Evolutionary conservation across 164 flowering plant species (phyloP).

Genomic region (Chimonanthus salicifolius): DNA sequence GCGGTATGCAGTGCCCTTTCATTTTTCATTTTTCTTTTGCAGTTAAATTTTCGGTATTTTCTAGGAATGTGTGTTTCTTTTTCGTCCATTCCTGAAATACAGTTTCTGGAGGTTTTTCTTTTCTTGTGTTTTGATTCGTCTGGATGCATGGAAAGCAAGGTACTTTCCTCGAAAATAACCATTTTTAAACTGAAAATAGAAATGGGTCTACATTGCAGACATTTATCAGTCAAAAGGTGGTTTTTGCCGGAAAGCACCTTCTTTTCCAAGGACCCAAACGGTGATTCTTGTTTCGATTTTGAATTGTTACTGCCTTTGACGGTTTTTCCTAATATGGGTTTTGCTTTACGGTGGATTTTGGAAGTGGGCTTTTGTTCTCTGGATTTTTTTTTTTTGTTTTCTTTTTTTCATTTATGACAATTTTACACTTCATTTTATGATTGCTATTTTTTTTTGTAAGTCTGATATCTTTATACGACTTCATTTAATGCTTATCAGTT

Average conservation of each 20-base stretch:
- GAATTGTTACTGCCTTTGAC: not conserved
- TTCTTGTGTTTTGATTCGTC: not conserved
- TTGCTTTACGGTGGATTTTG: not conserved
- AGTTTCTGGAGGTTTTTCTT: not conserved
- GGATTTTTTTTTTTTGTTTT: not conserved
- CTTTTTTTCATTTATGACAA: not conserved
- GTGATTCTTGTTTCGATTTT: not conserved
- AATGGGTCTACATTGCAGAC: no score
- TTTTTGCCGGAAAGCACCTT: no score
- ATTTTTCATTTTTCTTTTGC: no score
- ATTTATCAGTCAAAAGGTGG: no score
- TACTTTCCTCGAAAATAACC: not conserved
- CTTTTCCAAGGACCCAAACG: not conserved
- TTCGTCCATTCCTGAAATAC: not conserved
- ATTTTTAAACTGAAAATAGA: no score
- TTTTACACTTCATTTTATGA: not conserved
- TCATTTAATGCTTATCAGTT: not conserved
- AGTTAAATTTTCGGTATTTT: not conserved
- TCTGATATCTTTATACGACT: not conserved
- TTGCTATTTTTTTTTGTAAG: not conserved
- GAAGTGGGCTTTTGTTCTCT: not conserved
- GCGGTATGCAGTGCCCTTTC: constrained; percentile 1
- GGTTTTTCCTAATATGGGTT: not conserved
- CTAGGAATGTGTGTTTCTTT: not conserved
- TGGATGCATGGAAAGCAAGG: not conserved